phyloP scores from a whole-genome alignment of 371 early-diverging fungal species.

The Mycotypha africana region DNA sequence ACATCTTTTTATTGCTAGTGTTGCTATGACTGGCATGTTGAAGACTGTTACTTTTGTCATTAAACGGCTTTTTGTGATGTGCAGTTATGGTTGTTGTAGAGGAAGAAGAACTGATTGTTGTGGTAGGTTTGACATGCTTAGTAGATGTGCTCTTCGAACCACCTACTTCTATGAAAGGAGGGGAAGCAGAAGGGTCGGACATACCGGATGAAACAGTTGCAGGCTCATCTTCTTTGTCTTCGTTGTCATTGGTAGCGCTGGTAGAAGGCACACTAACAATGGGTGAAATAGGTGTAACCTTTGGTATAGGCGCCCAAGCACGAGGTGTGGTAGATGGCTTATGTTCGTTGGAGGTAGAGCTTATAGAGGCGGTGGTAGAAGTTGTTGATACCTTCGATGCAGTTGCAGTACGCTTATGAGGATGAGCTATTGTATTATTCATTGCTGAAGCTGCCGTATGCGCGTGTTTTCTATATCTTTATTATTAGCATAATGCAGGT shows the following conservation, averaged over 20 bases:
- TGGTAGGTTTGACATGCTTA: conserved; percentile 1
- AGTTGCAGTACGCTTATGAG: conserved; percentile 30
- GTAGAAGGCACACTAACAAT: conserved; percentile 5
- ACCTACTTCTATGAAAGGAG: conserved; percentile 2
- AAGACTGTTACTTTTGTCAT: no score
- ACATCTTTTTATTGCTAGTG: no score
- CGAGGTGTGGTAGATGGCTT: conserved; percentile 13
- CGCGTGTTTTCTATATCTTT: conserved; percentile 16
- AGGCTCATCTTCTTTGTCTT: no score
- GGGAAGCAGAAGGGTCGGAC: background rate
- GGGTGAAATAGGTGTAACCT: conserved; percentile 25
- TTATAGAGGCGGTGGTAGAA: conserved; percentile 1
- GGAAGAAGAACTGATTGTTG: background rate
- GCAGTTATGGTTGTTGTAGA: no score
- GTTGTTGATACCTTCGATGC: background rate
- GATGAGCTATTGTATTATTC: conserved; percentile 13
- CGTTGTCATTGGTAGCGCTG: conserved; percentile 3
- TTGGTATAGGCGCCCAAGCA: conserved; percentile 41
- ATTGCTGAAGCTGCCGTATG: conserved; percentile 6
- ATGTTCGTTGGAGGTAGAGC: conserved; percentile 2
- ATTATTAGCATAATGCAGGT: no score
- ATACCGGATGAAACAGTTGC: background rate
- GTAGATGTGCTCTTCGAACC: no score
- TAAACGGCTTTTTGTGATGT: no score
- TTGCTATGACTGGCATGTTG: no score